Percentiles rank a stretch among this genome's conserved stretches.
These are phyloP conservation scores for Sugiyamaella neomexicana DNA, from an alignment of 1,139 yeast species.

Conservation along the genomic window DNA sequence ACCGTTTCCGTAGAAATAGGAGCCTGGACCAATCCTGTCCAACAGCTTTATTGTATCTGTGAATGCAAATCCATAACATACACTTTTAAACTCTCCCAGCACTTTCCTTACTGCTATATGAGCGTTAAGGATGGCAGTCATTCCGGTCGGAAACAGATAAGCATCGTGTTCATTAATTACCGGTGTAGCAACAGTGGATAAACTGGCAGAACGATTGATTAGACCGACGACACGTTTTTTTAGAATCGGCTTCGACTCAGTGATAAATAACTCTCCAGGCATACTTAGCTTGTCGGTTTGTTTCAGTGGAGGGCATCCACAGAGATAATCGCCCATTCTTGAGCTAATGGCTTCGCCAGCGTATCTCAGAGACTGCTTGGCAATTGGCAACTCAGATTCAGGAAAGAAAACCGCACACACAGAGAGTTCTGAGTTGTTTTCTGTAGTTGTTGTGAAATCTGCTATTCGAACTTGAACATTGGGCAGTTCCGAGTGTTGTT, in stretches of 20 bases:
- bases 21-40: slow-evolving; percentile 81
- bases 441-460: slow-evolving; percentile 3
- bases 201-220: slow-evolving; percentile 45
- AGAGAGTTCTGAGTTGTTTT: slow-evolving; percentile 46
- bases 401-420: slow-evolving; percentile 80
- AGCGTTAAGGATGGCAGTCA: slow-evolving; percentile 86
- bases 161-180: slow-evolving; percentile 60
- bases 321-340: slow-evolving; percentile 10
- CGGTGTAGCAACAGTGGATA: slow-evolving; percentile 37
- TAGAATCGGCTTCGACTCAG: slow-evolving; percentile 72
- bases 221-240: slow-evolving; percentile 73
- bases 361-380: slow-evolving; percentile 94
- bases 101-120: slow-evolving; percentile 63
- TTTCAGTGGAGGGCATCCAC: not conserved
- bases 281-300: not conserved
- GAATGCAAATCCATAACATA: slow-evolving; percentile 93
- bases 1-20: slow-evolving; percentile 79
- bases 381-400: slow-evolving; percentile 53
- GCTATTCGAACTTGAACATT: slow-evolving; percentile 48
- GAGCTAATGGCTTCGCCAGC: slow-evolving; percentile 94
- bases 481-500: slow-evolving; percentile 50
- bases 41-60: slow-evolving; percentile 87
- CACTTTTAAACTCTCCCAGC: slow-evolving; percentile 53
- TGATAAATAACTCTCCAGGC: slow-evolving; percentile 47
- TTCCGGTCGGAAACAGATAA: slow-evolving; percentile 82